Percentiles rank a stretch among this genome's conserved stretches.
Conservation (phyloP, 78 protist species). For the Fonticula alba region DNA sequence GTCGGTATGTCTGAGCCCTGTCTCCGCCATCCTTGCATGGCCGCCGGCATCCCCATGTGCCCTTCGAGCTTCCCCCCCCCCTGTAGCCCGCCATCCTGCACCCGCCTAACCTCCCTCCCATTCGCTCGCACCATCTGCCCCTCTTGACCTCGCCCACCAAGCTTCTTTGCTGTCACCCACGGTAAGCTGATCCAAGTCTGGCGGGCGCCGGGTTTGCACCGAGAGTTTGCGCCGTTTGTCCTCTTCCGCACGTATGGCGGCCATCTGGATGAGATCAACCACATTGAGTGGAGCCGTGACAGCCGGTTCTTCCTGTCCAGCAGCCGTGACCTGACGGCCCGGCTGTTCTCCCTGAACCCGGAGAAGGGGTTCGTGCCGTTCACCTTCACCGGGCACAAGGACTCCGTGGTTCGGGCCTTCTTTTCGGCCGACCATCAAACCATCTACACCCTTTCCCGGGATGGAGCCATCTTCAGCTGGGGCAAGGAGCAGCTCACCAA, state of each 20-base stretch:
- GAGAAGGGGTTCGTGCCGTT: not conserved
- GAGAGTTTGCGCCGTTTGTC: slow-evolving; percentile 28
- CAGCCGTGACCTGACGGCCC: slow-evolving; percentile 14
- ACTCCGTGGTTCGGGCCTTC: slow-evolving; percentile 1
- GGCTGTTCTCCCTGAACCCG: slow-evolving; percentile 15
- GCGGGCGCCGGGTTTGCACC: slow-evolving; percentile 1
- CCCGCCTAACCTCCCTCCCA: too few relatives aligned
- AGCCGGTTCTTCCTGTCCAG: slow-evolving; percentile 14
- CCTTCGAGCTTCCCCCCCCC: not conserved
- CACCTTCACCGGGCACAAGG: slow-evolving; percentile 22
- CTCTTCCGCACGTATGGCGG: slow-evolving; percentile 23
- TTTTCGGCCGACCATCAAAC: not conserved
- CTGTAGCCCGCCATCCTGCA: too few relatives aligned
- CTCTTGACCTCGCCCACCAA: too few relatives aligned
- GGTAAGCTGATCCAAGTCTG: slow-evolving; percentile 13
- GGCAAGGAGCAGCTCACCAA: too few relatives aligned
- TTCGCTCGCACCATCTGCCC: too few relatives aligned
- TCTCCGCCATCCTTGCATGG: too few relatives aligned
- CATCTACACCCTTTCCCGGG: slow-evolving; percentile 10
- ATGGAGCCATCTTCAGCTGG: slow-evolving; percentile 13
- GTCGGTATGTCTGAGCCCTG: slow-evolving; percentile 9
- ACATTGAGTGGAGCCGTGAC: slow-evolving; percentile 27
- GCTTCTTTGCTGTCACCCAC: slow-evolving; percentile 8
- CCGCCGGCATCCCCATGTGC: too few relatives aligned
- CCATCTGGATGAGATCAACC: slow-evolving; percentile 16